Base-by-base conservation (phyloP, 2,329 filamentous ascomycete genomes). In the Colletotrichum horii region DNA sequence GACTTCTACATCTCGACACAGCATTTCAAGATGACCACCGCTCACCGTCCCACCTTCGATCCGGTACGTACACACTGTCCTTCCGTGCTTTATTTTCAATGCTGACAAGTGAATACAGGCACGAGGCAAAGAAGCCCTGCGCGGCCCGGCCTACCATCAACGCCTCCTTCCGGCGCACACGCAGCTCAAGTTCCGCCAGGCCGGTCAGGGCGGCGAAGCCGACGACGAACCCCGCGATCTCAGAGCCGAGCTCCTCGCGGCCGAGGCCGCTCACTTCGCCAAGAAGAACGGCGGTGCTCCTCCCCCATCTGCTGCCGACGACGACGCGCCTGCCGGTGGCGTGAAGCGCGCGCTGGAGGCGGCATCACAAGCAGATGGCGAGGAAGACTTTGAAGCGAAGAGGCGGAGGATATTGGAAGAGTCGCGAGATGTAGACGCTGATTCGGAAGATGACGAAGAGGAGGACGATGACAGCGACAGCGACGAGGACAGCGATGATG, bases 61-160 rank as follows among this genome's bases (percentile, higher is more conserved):
- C 97, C 97, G 78, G 95, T 96, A 91, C 78, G 89, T 7, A n/a
- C 55, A 26, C 3, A 1, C 26, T 58, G 3, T n/a, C 5, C 9
- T 6, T 6, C 22, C 38, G 38, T n/a, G 4, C 6, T n/a, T 48
- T 48, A 5, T 1, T 22, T 38, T 38, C 9, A 24, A 22, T 24
- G 22, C 60, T 26, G 7, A 24, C 77, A 55, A 26, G 77, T 77
- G 26, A 19, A 4, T 77, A 71, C 78, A 96, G 94, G 96, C 96
- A 56, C 93, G 94, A 83, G 97, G 97, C 83, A 98, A 98, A 89
- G 97, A 99, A 86, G 95, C 96, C 81, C 94, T 96, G 76, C 94
- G 96, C 81, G 97, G 97, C 64, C 95, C 95, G 66, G 96, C 96
- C 80, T 98, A 98, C 88, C 97, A 99, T 84, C 96, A 98, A 86